These are phyloP conservation scores for Euphorbia celastroides DNA, from an alignment of 441 rosid genomes.

Conservation along the genomic window DNA sequence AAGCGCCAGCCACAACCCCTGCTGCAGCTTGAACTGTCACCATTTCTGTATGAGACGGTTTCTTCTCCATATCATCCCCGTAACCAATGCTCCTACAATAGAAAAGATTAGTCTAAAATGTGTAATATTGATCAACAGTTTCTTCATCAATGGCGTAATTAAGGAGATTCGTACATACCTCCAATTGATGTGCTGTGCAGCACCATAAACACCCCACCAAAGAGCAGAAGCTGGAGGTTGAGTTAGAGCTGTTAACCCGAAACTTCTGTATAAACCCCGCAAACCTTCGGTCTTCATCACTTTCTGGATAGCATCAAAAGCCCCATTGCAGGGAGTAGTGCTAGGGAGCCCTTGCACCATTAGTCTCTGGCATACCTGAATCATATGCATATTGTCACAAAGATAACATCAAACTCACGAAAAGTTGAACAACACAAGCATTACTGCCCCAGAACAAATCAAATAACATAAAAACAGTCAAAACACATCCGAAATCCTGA, in stretches of 20 bases:
- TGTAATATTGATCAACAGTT: neutral
- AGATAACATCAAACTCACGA: neutral
- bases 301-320: conserved; percentile 39
- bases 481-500: neutral
- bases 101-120: neutral
- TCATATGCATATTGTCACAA: conserved; percentile 1
- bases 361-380: conserved; percentile 49
- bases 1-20: conserved; percentile 62
- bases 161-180: conserved; percentile 25
- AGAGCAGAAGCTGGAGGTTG: conserved; percentile 61
- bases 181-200: conserved; percentile 59
- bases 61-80: conserved; percentile 38
- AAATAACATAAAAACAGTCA: neutral
- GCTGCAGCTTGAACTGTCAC: conserved; percentile 54
- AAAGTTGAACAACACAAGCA: neutral
- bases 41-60: conserved; percentile 61
- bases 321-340: conserved; percentile 35
- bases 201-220: conserved; percentile 71
- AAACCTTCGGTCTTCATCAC: conserved; percentile 44
- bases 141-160: neutral
- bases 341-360: conserved; percentile 68
- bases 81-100: conserved; percentile 49
- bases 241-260: conserved; percentile 49
- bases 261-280: conserved; percentile 60
- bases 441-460: neutral